Base-by-base conservation (phyloP, 164 flowering plant species). In the Aristolochia fimbriata region DNA sequence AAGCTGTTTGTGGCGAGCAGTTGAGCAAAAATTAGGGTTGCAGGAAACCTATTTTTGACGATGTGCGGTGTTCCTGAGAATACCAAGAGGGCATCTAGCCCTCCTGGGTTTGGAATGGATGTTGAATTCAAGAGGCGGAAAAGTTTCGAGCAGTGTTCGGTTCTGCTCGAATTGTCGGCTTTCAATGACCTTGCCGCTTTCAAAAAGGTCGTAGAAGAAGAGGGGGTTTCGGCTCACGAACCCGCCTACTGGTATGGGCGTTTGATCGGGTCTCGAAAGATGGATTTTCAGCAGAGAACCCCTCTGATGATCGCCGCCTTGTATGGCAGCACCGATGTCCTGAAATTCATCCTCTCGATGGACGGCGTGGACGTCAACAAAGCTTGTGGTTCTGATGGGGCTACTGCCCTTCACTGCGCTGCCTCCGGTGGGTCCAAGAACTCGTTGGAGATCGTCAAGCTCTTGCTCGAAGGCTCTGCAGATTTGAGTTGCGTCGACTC, bases 351-450 rank as follows among this genome's bases (percentile, higher is more conserved):
- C 13, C 58, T 88, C n/a, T 72, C 65, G 12, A 62, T 71, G 7
- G 56, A 45, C n/a, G 43, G 27, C 13, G 80, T 73, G 47, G 84
- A 88, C 70, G 85, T 85, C 15, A 87, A 84, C 57, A 59, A 74
- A 52, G 76, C 81, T 12, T 81, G 84, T 63, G 92, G 93, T 23
- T 70, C 82, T 0, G 97, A 89, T 67, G 76, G 81, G 27, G 80
- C 72, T 22, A 87, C 98, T 2, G 87, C 98, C 16, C 94, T 94
- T 55, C 99, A 94, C 74, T 87, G 95, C 61, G 97, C 95, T 33
- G 90, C 81, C 1, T 79, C 91, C 14, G 97, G 96, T 16, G 92
- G 96, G 14, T 74, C 96, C 0, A 24, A 48, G 17, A 55, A 78
- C 1, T 68, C 84, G 0, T 52, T 71, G 15, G 84, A 83, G 69